Evolutionary conservation across 352 stramenopile species (phyloP), one percentile per base, ranked within the genome.

Genomic region (Phytophthora vignae): DNA sequence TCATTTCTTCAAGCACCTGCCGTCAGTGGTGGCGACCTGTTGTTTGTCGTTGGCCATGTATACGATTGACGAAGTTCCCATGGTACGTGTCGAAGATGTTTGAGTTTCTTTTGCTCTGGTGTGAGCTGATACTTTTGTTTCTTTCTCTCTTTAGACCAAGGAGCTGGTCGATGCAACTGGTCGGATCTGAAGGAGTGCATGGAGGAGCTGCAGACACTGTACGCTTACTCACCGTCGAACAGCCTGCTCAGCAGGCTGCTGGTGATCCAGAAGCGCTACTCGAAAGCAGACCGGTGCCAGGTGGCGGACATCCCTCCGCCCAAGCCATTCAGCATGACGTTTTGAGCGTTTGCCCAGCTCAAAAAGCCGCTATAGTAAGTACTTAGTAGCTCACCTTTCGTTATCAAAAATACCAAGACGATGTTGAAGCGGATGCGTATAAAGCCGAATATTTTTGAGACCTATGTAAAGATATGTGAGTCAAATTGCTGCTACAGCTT

Each of bases 201-300:
- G 87, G 68, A 62, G 36, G 84, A 95, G 67, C 81, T 96, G 44
- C 83, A 94, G 66, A 90, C 80, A 52, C 68, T 96, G 61, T 96
- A 95, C 75, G 90, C 85, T 58, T 87, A 82, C 60, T 93, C 89
- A 21, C 87, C 88, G 58, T 90, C 85, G 19, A 93, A 93, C 77
- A 92, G n/a, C n/a, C n/a, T n/a, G n/a, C n/a, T n/a, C n/a, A n/a
- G n/a, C n/a, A n/a, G 91, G 52, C 62, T 96, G 56, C 85, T 86
- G 29, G 89, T 96, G 63, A 94, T 96, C 71, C 94, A 95, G 77
- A 96, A 96, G 70, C 87, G 89, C 57, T 96, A 96, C 81, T 95
- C 89, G 36, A 94, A 95, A 64, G 81, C 88, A 29, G 89, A 96
- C 60, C 71, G 89, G 25, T 92, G 82, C 72, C 84, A 96, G 71